These are phyloP conservation scores for Floccularia luteovirens DNA, from an alignment of 768 basidiomycete genomes.

Conservation along the genomic window DNA sequence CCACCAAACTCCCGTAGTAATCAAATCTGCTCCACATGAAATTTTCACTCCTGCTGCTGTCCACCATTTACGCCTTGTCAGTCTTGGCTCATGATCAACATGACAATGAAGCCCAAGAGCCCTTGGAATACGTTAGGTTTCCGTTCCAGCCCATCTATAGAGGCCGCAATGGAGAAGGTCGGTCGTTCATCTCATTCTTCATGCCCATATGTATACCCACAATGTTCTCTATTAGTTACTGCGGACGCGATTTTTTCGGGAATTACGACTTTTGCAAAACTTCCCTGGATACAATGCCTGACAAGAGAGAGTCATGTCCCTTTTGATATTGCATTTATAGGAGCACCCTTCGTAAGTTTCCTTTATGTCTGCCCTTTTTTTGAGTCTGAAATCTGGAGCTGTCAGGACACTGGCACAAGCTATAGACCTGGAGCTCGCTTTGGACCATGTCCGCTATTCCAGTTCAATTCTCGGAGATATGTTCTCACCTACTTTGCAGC, in stretches of 20 bases:
- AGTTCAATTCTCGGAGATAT: slow-evolving; percentile 1
- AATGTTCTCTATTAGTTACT: slow-evolving; percentile 38
- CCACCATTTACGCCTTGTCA: slow-evolving; percentile 15
- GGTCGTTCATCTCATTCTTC: slow-evolving; percentile 1
- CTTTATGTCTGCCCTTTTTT: background rate
- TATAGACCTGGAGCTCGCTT: slow-evolving; percentile 83
- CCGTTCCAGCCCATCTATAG: slow-evolving; percentile 57
- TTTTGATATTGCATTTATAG: slow-evolving; percentile 81
- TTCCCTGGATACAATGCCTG: slow-evolving; percentile 81
- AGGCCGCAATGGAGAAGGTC: slow-evolving; percentile 50
- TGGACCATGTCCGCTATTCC: slow-evolving; percentile 41
- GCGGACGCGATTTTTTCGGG: slow-evolving; percentile 79
- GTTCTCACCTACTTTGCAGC: slow-evolving; percentile 18
- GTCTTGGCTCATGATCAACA: slow-evolving; percentile 30
- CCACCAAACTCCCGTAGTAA: background rate
- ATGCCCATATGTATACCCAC: background rate
- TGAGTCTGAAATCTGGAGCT: background rate
- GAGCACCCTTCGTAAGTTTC: slow-evolving; percentile 61
- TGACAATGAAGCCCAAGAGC: slow-evolving; percentile 46
- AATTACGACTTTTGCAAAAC: slow-evolving; percentile 77
- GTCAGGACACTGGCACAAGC: slow-evolving; percentile 68
- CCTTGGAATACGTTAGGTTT: slow-evolving; percentile 59
- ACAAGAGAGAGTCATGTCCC: slow-evolving; percentile 45
- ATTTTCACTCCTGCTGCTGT: slow-evolving; percentile 13
- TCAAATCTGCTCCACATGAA: slow-evolving; percentile 11